Evolutionary conservation across 345 rosid species (phyloP).

Genomic region (Durio zibethinus): DNA sequence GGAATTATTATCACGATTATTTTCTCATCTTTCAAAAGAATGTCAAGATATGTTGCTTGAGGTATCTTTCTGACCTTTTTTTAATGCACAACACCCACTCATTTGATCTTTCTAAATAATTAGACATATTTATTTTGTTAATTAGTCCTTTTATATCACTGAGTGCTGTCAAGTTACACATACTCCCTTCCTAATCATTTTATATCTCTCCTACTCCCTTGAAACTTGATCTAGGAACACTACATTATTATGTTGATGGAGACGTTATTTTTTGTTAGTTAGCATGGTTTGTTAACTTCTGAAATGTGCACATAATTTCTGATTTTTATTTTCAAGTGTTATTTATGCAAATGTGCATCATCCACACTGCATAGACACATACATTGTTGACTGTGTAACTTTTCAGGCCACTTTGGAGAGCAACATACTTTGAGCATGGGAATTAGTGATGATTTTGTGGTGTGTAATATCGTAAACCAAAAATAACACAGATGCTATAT

Average conservation of each 20-base stretch:
- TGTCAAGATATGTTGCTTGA: conserved; percentile 40
- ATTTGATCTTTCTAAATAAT: background rate
- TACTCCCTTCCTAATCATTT: background rate
- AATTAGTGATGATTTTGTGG: background rate
- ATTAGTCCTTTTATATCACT: background rate
- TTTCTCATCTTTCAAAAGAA: conserved; percentile 44
- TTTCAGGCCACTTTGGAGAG: background rate
- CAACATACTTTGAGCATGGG: background rate
- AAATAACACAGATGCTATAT: background rate
- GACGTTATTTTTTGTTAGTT: background rate
- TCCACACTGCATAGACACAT: background rate
- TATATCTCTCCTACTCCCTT: background rate
- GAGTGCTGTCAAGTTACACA: background rate
- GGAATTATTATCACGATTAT: conserved; percentile 54
- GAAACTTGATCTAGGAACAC: background rate
- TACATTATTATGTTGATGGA: background rate
- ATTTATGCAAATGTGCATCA: background rate
- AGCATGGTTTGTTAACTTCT: background rate
- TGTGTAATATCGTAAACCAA: background rate
- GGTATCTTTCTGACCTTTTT: conserved; percentile 37
- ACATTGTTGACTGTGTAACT: background rate
- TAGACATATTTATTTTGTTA: background rate
- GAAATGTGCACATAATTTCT: background rate
- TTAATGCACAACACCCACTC: too few relatives aligned
- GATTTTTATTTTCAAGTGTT: background rate